phyloP scores from a whole-genome alignment of 2,329 filamentous ascomycete genomes.

The Boeremia exigua region DNA sequence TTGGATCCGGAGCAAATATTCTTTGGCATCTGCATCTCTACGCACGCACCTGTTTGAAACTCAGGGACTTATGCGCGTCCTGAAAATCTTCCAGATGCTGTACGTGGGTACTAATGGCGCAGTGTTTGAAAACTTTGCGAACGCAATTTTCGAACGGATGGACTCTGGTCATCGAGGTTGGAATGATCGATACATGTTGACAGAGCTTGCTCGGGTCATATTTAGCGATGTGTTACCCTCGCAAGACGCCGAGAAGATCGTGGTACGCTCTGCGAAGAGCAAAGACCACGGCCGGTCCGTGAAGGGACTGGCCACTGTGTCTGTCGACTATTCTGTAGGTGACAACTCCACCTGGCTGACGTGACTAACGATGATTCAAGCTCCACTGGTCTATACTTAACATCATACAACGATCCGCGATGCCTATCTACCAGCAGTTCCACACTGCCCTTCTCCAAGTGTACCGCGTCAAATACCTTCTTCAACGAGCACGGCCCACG shows the following conservation, averaged over 20 bases:
- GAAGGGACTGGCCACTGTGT: constrained; percentile 66
- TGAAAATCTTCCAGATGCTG: constrained; percentile 72
- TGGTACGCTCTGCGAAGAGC: constrained; percentile 59
- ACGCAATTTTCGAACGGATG: constrained; percentile 75
- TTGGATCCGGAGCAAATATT: constrained; percentile 80
- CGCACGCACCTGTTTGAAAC: constrained; percentile 70
- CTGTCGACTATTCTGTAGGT: constrained; percentile 70
- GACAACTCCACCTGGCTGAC: constrained; percentile 30
- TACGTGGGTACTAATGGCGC: constrained; percentile 81
- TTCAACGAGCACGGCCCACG: constrained; percentile 60
- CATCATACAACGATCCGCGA: constrained; percentile 70
- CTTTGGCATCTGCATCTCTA: constrained; percentile 70
- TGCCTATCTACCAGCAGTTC: constrained; percentile 71
- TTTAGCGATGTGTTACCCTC: constrained; percentile 60
- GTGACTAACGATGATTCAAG: constrained; percentile 13
- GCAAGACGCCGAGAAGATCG: constrained; percentile 67
- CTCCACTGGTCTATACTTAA: constrained; percentile 69
- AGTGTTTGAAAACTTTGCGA: constrained; percentile 68
- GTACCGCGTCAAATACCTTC: constrained; percentile 70
- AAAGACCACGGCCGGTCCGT: constrained; percentile 64
- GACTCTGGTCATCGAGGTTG: constrained; percentile 67
- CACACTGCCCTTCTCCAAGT: constrained; percentile 81
- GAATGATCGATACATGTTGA: constrained; percentile 83
- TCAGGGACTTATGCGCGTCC: constrained; percentile 69
- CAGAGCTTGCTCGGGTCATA: constrained; percentile 75